phyloP scores from a whole-genome alignment of 2,329 filamentous ascomycete species.

The Pseudocercospora fijiensis region DNA sequence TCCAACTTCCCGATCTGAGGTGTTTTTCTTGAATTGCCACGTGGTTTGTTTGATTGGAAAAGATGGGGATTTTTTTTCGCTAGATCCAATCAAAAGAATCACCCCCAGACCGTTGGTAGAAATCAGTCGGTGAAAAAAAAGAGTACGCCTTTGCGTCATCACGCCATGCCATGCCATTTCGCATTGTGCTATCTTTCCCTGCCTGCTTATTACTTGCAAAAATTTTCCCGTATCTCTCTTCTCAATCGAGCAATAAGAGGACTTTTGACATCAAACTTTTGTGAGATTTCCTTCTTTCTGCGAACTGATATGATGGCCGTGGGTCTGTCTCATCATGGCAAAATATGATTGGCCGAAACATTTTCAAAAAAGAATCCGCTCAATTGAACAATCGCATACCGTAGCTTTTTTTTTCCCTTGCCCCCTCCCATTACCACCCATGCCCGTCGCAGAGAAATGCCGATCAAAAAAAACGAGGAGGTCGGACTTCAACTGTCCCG shows the following conservation, averaged over 20 bases:
- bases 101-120: not conserved
- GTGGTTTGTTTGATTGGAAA: not conserved
- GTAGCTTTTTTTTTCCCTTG: not conserved
- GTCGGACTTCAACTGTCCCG: not conserved
- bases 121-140: not conserved
- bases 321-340: slow-evolving; percentile 4
- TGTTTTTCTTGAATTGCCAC: not conserved
- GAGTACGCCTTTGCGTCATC: not conserved
- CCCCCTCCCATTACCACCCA: not conserved
- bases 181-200: not conserved
- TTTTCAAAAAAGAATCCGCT: slow-evolving; percentile 5
- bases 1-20: no score
- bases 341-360: slow-evolving; percentile 7
- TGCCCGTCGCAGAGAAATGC: slow-evolving; percentile 12
- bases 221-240: not conserved
- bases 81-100: not conserved
- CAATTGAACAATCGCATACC: slow-evolving; percentile 5
- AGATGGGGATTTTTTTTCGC: not conserved
- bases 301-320: not conserved
- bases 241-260: not conserved
- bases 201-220: not conserved
- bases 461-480: not conserved
- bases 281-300: not conserved
- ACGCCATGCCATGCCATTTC: no score
- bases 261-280: slow-evolving; percentile 2